These are phyloP conservation scores for Ophiocordyceps sinensis DNA, from an alignment of 2,329 filamentous ascomycete species.

Conservation along the genomic window DNA sequence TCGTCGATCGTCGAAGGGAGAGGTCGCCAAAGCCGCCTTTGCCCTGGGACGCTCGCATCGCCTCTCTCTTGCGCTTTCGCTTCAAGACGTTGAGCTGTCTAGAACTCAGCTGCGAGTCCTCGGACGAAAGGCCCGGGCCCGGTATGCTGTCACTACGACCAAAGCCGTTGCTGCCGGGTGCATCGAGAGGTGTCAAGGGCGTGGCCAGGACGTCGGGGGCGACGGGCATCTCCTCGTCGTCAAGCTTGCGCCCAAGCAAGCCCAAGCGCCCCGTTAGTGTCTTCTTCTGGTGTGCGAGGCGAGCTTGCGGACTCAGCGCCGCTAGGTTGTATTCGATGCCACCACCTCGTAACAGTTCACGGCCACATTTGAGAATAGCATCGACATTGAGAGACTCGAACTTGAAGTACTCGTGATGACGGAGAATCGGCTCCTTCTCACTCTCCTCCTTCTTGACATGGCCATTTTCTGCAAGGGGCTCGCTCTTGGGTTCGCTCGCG, in stretches of 20 bases:
- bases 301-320: conserved; percentile 63
- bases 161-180: conserved; percentile 18
- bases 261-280: conserved; percentile 71
- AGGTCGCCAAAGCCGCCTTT: conserved; percentile 87
- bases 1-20: conserved; percentile 49
- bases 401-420: conserved; percentile 49
- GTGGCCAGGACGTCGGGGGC: conserved; percentile 33
- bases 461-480: conserved; percentile 18
- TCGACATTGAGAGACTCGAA: conserved; percentile 65
- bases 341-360: conserved; percentile 70
- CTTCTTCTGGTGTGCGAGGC: conserved; percentile 80
- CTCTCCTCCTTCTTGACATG: conserved; percentile 48
- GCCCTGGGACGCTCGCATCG: conserved; percentile 70
- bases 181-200: conserved; percentile 31
- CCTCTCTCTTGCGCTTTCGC: conserved; percentile 80
- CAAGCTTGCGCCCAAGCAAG: conserved; percentile 67
- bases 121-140: conserved; percentile 28
- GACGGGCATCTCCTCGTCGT: conserved; percentile 61
- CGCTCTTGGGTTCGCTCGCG: conserved; percentile 21
- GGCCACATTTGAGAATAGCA: conserved; percentile 68
- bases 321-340: conserved; percentile 77
- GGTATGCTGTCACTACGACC: conserved; percentile 20
- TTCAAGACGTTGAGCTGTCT: conserved; percentile 91
- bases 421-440: conserved; percentile 26
- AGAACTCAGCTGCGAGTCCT: conserved; percentile 68